Percentiles rank a stretch among this genome's conserved stretches.
Conservation (phyloP, 495 filamentous ascomycete species). For the Xylaria bambusicola region DNA sequence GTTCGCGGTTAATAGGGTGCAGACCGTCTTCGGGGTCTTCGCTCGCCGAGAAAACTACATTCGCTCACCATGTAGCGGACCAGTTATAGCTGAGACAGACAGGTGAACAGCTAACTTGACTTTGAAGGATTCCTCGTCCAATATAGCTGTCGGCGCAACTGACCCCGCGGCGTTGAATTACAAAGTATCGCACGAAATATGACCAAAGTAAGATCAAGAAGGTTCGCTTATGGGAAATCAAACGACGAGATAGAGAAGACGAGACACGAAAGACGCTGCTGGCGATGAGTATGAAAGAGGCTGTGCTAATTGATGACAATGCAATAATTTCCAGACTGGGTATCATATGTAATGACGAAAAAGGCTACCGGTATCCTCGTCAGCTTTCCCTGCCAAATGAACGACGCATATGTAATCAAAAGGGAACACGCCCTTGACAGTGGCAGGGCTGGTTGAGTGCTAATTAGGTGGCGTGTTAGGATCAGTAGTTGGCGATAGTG, state of each 20-base stretch:
- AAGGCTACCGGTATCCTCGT: neutral
- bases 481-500: neutral
- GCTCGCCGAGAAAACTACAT: conserved; percentile 3
- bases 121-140: no score
- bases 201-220: neutral
- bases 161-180: neutral
- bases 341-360: neutral
- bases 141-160: no score
- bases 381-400: no score
- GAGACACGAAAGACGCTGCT: no score
- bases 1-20: neutral
- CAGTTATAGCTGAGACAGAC: neutral
- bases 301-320: neutral
- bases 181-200: neutral
- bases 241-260: neutral
- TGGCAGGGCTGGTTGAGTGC: neutral
- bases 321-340: conserved; percentile 2
- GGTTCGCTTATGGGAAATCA: neutral
- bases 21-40: neutral
- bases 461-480: neutral
- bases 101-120: no score
- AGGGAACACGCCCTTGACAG: neutral
- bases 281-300: neutral
- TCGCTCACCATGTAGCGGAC: neutral
- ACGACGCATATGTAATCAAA: neutral